Base-by-base conservation (phyloP, 148 eudicot species). In the Bassia scoparia region DNA sequence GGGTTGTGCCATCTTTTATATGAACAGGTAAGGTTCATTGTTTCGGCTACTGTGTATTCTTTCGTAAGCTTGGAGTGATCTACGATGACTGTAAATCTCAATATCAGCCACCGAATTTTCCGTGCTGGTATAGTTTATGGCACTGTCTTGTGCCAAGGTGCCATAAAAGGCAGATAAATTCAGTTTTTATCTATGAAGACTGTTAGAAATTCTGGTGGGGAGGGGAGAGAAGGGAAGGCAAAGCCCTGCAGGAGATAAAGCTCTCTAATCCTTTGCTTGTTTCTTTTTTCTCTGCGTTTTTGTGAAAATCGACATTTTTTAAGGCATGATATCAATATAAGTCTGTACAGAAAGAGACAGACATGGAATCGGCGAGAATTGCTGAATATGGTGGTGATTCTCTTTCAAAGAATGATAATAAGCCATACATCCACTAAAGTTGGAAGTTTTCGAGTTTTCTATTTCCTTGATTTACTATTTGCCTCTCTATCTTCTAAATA, bases 1-100 rank as follows among this genome's bases (percentile, higher is more conserved):
- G 54, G 37, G 69, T 37, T 60, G 54, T 15, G 38, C 69, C 69
- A 69, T 27, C 50, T 70, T 41, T 2, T 41, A 41, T 41, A 41
- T 8, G 46, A 14, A 14, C 12, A 41, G 46, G 46, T 14, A 41
- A 41, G 18, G 63, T 8, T 76, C 67, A 11, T 31, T 37, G 27
- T 48, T 54, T 27, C 35, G 21, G 17, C 67, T n/a, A n/a, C n/a
- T 53, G 14, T 61, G 27, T 5, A 35, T n/a, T 41, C 61, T 62
- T 20, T 26, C 15, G 54, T 48, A 60, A 6, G 67, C 23, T 2
- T 34, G 27, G 20, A 44, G 17, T 18, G 59, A 59, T 3, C 35
- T 24, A 31, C 13, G 61, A 37, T 48, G 49, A n/a, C 50, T 24
- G 18, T 48, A 31, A 50, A 14, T 41, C 46, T 41, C 46, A 41